Evolutionary conservation across 169 alveolate genomes (phyloP).

Genomic region (Eimeria tenella): DNA sequence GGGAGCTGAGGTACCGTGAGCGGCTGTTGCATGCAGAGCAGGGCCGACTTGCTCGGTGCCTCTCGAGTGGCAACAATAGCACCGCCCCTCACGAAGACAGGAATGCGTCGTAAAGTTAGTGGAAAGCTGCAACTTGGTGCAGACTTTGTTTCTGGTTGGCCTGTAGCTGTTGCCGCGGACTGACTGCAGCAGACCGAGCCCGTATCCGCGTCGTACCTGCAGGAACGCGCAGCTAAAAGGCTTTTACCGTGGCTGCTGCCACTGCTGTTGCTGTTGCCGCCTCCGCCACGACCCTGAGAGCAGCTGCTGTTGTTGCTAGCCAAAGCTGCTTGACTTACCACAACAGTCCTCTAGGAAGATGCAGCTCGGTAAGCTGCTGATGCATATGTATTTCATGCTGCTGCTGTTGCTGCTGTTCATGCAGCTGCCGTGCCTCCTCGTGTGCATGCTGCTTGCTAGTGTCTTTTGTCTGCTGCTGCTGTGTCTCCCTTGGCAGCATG

Average conservation of each 20-base stretch:
- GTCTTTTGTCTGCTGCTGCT: background rate
- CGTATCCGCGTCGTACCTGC: background rate
- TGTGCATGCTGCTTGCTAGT: background rate
- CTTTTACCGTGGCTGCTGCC: background rate
- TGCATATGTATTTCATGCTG: background rate
- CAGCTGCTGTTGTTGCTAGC: background rate
- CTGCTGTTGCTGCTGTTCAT: constrained; percentile 15
- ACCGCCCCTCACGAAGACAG: constrained; percentile 55
- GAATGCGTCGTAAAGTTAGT: constrained; percentile 9
- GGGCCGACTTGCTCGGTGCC: background rate
- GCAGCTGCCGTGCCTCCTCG: too few species aligned
- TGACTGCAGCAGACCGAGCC: constrained; percentile 10
- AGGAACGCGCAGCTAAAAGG: background rate
- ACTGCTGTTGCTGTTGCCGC: constrained; percentile 24
- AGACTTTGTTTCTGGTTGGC: background rate
- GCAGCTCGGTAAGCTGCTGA: background rate
- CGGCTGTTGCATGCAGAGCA: background rate
- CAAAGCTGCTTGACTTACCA: background rate
- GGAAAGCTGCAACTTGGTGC: constrained; percentile 17
- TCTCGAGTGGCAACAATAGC: background rate
- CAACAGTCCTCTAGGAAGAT: background rate
- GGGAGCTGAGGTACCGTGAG: background rate
- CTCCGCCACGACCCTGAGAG: background rate
- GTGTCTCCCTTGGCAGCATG: background rate
- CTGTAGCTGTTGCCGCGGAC: background rate